These are phyloP conservation scores for Gigaspora rosea DNA, from an alignment of 192 early-diverging fungal species.

Conservation along the genomic window DNA sequence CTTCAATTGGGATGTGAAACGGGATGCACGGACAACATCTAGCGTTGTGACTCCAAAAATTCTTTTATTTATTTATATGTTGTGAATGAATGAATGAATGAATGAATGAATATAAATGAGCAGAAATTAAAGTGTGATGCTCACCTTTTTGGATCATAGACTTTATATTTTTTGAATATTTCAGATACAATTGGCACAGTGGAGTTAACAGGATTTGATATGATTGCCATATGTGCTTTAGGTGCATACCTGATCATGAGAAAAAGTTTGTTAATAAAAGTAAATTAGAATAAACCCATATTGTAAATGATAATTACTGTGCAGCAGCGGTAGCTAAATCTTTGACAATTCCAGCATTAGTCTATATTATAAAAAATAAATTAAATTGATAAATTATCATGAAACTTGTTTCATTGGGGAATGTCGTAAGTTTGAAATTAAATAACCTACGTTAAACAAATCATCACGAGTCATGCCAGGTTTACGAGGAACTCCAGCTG, in stretches of 20 bases:
- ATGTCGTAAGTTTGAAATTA: neutral
- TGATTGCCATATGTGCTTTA: slow-evolving; percentile 83
- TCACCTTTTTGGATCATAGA: slow-evolving; percentile 79
- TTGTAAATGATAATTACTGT: slow-evolving; percentile 42
- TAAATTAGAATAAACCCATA: neutral
- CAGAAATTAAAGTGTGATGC: neutral
- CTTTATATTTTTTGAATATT: slow-evolving; percentile 82
- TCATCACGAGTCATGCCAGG: slow-evolving; percentile 99
- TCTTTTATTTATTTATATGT: slow-evolving; percentile 35
- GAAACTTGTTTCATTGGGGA: neutral
- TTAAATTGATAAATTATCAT: neutral
- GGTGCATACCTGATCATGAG: slow-evolving; percentile 50
- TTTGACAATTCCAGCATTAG: slow-evolving; percentile 93
- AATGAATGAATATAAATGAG: neutral
- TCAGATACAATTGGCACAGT: slow-evolving; percentile 95
- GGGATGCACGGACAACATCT: slow-evolving; percentile 92
- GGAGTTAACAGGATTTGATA: slow-evolving; percentile 99
- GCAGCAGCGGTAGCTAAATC: slow-evolving; percentile 80
- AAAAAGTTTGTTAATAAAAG: slow-evolving; percentile 1
- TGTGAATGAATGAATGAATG: neutral
- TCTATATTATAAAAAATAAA: slow-evolving; percentile 49
- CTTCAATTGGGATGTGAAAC: slow-evolving; percentile 84
- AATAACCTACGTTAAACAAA: slow-evolving; percentile 77
- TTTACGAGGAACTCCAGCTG: slow-evolving; percentile 97
- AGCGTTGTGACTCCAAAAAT: slow-evolving; percentile 95